Percentiles rank a stretch among this genome's conserved stretches.
phyloP scores from a whole-genome alignment of 257 asterid genomes.

The Primulina eburnea region DNA sequence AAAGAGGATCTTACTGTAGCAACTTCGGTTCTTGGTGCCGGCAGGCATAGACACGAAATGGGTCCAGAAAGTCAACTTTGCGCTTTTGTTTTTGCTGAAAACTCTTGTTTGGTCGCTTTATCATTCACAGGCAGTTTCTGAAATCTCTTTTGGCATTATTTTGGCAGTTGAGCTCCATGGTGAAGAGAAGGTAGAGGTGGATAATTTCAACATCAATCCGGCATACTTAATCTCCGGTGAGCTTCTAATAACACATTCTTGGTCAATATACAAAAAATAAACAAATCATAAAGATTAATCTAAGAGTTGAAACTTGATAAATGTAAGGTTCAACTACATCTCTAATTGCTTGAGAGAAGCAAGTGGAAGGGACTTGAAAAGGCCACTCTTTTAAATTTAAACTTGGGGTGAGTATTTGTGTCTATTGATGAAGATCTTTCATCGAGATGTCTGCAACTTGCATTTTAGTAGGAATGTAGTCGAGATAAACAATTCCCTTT shows the following conservation, averaged over 20 bases:
- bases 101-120: background rate
- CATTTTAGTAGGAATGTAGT: no score
- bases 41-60: constrained; percentile 62
- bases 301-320: background rate
- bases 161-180: constrained; percentile 74
- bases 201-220: constrained; percentile 60
- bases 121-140: background rate
- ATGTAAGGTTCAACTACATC: background rate
- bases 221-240: constrained; percentile 70
- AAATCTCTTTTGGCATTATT: background rate
- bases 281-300: background rate
- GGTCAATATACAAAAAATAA: background rate
- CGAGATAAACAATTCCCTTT: no score
- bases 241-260: background rate
- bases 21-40: constrained; percentile 67
- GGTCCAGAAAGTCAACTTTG: constrained; percentile 68
- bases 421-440: no score
- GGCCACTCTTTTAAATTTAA: no score
- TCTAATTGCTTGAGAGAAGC: background rate
- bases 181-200: constrained; percentile 75
- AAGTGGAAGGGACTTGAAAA: background rate
- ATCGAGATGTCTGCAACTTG: no score
- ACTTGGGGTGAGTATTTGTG: background rate
- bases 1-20: constrained; percentile 69
- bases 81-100: constrained; percentile 30